Evolutionary conservation across 108 stramenopile genomes (phyloP), one percentile per base, ranked within the genome.

Genomic region (Nitzschia sp.): DNA sequence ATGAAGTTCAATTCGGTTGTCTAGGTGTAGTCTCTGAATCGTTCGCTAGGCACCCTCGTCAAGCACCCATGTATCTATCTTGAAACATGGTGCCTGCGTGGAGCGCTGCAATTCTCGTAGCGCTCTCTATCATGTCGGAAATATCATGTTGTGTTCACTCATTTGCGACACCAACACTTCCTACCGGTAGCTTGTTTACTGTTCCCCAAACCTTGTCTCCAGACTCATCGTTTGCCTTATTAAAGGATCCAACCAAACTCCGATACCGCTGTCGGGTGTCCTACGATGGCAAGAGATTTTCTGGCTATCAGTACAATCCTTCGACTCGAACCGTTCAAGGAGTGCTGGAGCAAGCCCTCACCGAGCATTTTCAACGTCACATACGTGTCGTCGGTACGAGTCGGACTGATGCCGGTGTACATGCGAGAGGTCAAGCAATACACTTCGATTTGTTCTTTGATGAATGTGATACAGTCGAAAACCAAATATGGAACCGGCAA

Each of bases 341-440:
- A 22, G 86, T 74, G 72, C 69, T 92, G 43, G 88, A 92, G 71
- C 39, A 71, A 14, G 87, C 79, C 3, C 64, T 92, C 44, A 57
- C 57, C 7, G 72, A 63, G 15, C 77, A 87, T 46, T 92, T 86
- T 43, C 51, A 77, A 43, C 78, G 86, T 7, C 51, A 65, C 10
- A 73, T 93, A n/a, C 73, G 78, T 42, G 82, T 93, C 10, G 80
- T 87, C 8, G 92, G 85, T 12, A 87, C 92, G 0, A 77, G 87
- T n/a, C 73, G 92, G 29, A 93, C 92, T 1, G 92, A 93, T 75
- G 77, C 89, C 1, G 89, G 89, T 10, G 92, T 93, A 2, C 89
- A 90, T 76, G 87, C 88, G 8, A 77, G 92, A 19, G 92, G 89
- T 39, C 92, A 93, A 73, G 92, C 92, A 0, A 69, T 90, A 67